Evolutionary conservation across 1,284 basidiomycete genomes (phyloP).

Genomic region (Rhodotorula sp.): DNA sequence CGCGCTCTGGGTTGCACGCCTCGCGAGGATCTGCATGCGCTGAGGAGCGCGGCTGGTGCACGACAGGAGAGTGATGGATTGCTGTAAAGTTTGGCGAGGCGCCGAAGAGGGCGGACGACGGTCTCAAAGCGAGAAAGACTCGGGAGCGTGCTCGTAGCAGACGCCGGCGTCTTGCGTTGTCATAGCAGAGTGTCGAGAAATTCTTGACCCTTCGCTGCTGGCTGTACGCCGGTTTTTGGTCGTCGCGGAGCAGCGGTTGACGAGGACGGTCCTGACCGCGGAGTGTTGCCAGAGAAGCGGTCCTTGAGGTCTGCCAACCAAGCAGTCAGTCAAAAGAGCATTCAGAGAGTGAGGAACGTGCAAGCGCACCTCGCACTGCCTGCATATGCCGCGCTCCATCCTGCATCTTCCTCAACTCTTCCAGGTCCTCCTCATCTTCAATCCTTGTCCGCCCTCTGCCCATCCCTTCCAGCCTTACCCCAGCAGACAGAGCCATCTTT

Average conservation of each 20-base stretch:
- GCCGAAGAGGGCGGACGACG: too few relatives aligned
- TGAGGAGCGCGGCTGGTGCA: too few relatives aligned
- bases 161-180: background rate
- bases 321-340: too few relatives aligned
- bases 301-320: constrained; percentile 23
- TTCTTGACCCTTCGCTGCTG: constrained; percentile 12
- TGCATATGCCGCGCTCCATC: constrained; percentile 23
- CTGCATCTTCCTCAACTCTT: constrained; percentile 7
- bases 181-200: constrained; percentile 25
- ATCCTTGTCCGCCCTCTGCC: background rate
- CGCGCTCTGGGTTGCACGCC: too few relatives aligned
- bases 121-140: too few relatives aligned
- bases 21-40: too few relatives aligned
- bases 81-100: too few relatives aligned
- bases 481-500: background rate
- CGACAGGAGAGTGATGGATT: too few relatives aligned
- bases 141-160: too few relatives aligned
- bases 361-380: constrained; percentile 17
- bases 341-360: too few relatives aligned
- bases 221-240: background rate
- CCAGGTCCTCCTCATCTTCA: background rate
- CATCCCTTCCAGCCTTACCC: background rate
- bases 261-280: background rate
- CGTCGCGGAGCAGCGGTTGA: background rate
- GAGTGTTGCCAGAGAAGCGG: constrained; percentile 17